Conservation (phyloP, 345 rosid genomes). For the Rhodamnia argentea region DNA sequence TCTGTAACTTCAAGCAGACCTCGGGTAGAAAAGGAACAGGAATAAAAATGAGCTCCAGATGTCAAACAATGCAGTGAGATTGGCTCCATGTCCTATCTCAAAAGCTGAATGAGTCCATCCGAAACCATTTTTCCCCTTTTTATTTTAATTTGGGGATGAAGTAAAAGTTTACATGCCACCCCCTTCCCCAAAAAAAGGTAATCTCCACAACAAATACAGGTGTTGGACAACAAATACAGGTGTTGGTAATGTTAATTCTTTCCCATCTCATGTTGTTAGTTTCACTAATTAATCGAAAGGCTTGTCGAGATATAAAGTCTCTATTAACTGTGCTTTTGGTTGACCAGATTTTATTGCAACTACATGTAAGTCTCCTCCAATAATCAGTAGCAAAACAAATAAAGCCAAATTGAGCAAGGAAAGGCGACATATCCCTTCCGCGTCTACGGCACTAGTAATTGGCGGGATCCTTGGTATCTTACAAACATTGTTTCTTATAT, state of each 20-base stretch:
- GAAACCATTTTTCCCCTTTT: not conserved
- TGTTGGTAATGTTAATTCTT: not conserved
- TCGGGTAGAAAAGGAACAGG: not conserved
- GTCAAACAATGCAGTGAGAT: not conserved
- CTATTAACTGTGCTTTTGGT: not conserved
- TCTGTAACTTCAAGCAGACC: not conserved
- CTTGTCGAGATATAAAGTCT: not conserved
- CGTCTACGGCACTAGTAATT: slow-evolving; percentile 81
- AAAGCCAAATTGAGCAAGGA: slow-evolving; percentile 10
- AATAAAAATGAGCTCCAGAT: not conserved
- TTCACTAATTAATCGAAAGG: not conserved
- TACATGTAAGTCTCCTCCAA: slow-evolving; percentile 7
- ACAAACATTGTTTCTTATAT: slow-evolving; percentile 61
- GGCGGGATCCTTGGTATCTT: slow-evolving; percentile 66
- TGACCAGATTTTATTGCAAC: slow-evolving; percentile 2
- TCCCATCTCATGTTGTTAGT: not conserved
- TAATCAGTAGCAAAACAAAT: not conserved
- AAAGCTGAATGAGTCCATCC: not conserved
- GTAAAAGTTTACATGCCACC: not conserved
- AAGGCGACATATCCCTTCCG: slow-evolving; percentile 62
- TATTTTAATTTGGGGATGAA: not conserved
- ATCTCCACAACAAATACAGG: not conserved
- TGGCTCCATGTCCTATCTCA: not conserved
- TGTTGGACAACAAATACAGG: not conserved
- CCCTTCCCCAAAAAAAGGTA: not conserved